A percentile compares a stretch with the other conserved stretches of the same genome.
These are phyloP conservation scores for Fusarium irregulare DNA, from an alignment of 2,329 filamentous ascomycete species.

Conservation along the genomic window DNA sequence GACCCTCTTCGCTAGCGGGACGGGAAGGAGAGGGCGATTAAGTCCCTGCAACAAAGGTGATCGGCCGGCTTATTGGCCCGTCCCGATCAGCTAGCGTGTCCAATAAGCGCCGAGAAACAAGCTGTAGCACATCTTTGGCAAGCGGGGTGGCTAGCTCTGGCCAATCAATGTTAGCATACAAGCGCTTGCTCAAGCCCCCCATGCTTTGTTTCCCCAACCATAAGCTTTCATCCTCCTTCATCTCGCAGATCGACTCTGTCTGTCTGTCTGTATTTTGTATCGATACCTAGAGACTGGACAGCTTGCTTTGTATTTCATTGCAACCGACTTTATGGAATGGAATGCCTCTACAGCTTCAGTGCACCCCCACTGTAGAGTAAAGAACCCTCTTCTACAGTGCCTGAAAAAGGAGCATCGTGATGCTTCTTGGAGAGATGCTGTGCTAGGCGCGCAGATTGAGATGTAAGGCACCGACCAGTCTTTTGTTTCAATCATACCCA, in stretches of 20 bases:
- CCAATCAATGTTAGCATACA: constrained; percentile 28
- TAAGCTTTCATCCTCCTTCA: constrained; percentile 43
- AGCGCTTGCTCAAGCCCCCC: constrained; percentile 34
- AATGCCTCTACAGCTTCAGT: constrained; percentile 12
- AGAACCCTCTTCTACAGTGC: constrained; percentile 12
- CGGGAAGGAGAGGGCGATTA: constrained; percentile 50
- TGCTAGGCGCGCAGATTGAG: constrained; percentile 31
- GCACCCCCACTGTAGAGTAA: constrained; percentile 12
- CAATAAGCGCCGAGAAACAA: constrained; percentile 52
- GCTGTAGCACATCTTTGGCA: constrained; percentile 44
- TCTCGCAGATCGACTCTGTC: constrained; percentile 18
- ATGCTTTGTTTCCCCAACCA: constrained; percentile 49
- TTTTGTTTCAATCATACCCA: constrained; percentile 12
- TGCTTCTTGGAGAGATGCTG: constrained; percentile 26
- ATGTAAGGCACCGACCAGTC: constrained; percentile 44
- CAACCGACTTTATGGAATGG: neutral
- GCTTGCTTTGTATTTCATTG: neutral
- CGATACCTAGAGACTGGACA: neutral
- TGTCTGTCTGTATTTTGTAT: neutral
- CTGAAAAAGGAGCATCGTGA: constrained; percentile 24
- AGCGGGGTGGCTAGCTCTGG: constrained; percentile 9
- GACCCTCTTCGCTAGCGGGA: constrained; percentile 40
- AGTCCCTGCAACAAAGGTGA: constrained; percentile 52
- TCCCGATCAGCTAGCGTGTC: constrained; percentile 42
- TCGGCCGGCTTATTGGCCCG: constrained; percentile 50